These are phyloP conservation scores for Tetrahymena borealis DNA, from an alignment of 73 alveolate genomes.

Conservation along the genomic window DNA sequence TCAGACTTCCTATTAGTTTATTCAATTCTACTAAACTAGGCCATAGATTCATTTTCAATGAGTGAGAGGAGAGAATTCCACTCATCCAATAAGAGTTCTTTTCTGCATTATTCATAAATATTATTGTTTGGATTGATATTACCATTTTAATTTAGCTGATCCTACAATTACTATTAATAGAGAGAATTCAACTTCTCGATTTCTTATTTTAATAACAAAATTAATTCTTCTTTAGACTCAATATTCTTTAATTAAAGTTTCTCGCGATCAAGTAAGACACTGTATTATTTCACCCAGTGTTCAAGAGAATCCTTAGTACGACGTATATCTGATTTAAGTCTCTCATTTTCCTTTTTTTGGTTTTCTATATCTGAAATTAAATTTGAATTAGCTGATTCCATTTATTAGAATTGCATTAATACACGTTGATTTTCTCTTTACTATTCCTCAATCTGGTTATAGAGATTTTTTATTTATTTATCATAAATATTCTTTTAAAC, in stretches of 20 bases:
- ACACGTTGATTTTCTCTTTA: background rate
- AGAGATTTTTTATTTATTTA: background rate
- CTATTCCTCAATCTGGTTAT: background rate
- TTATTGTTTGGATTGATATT: background rate
- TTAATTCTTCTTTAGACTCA: background rate
- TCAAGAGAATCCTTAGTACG: background rate
- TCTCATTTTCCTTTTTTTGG: background rate
- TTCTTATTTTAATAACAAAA: background rate
- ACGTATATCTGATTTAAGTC: background rate
- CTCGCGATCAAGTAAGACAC: background rate
- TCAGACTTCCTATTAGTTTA: background rate
- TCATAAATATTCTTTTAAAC: background rate
- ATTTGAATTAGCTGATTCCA: background rate
- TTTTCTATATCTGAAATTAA: background rate
- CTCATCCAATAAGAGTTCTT: background rate
- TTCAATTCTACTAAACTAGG: background rate
- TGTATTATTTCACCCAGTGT: background rate
- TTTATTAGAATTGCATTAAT: background rate
- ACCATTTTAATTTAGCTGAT: background rate
- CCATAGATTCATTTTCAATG: background rate
- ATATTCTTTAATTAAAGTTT: background rate
- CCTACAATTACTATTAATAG: background rate
- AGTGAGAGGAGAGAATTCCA: background rate
- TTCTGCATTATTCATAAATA: background rate
- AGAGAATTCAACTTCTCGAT: background rate